These are phyloP conservation scores for Orbilia blumenaviensis DNA, from an alignment of 2,329 filamentous ascomycete species.

Conservation along the genomic window DNA sequence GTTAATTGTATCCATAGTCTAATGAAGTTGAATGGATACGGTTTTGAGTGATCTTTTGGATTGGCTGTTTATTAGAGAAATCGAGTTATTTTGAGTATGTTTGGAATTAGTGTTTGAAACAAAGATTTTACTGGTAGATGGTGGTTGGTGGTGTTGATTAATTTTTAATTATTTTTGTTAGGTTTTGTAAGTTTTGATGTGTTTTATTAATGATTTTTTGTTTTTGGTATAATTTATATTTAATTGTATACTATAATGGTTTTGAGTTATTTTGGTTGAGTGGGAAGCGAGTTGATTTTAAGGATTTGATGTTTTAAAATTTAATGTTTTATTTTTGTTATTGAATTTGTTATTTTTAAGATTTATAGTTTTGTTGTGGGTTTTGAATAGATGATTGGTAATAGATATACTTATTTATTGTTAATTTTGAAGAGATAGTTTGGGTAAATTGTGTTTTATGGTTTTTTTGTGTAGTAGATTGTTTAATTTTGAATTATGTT, in stretches of 20 bases:
- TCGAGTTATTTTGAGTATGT: background rate
- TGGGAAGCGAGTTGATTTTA: background rate
- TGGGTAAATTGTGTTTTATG: background rate
- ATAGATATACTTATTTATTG: background rate
- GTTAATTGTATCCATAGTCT: background rate
- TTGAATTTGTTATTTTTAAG: background rate
- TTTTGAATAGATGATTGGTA: background rate
- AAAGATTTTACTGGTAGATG: background rate
- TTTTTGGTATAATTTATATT: constrained; percentile 2
- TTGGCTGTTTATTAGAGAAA: background rate
- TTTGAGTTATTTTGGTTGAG: background rate
- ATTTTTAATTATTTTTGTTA: background rate
- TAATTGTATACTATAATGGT: background rate
- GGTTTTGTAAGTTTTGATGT: background rate
- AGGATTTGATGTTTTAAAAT: background rate
- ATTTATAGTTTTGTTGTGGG: background rate
- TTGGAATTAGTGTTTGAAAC: background rate
- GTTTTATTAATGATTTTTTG: background rate
- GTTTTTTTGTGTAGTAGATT: background rate
- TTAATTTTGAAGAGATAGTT: background rate
- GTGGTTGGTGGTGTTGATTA: background rate
- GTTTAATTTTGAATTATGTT: background rate
- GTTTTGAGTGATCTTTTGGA: background rate
- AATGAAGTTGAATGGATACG: background rate
- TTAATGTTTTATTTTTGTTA: background rate